phyloP scores from a whole-genome alignment of 2,329 filamentous ascomycete genomes.

The Orbilia ellipsospora region DNA sequence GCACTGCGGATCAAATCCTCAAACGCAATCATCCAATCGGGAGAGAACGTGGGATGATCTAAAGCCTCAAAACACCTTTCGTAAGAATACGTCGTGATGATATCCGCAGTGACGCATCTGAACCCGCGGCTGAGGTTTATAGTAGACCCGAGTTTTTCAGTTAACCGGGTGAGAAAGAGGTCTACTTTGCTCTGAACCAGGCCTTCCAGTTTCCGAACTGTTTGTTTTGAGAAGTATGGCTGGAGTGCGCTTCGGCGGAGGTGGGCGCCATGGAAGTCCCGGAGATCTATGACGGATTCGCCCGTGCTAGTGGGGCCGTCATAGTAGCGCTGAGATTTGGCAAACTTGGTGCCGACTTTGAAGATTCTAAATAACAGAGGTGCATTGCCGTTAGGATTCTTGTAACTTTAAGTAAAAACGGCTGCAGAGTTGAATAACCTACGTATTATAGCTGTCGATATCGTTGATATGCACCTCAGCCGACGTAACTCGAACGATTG shows the following conservation, averaged over 20 bases:
- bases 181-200: constrained; percentile 21
- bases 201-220: constrained; percentile 33
- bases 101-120: constrained; percentile 26
- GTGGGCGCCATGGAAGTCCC: constrained; percentile 19
- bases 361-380: constrained; percentile 3
- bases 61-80: constrained; percentile 38
- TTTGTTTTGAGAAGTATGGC: constrained; percentile 45
- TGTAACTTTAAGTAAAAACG: neutral
- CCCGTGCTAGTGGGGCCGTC: constrained; percentile 3
- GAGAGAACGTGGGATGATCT: constrained; percentile 4
- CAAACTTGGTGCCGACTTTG: constrained; percentile 29
- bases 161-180: constrained; percentile 26
- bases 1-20: constrained; percentile 7
- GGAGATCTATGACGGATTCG: constrained; percentile 10
- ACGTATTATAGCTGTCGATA: constrained; percentile 58
- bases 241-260: constrained; percentile 28
- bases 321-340: neutral
- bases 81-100: constrained; percentile 41
- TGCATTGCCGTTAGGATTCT: neutral
- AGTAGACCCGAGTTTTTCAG: neutral
- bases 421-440: neutral
- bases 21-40: constrained; percentile 28
- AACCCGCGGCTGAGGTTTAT: constrained; percentile 31
- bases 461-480: constrained; percentile 60
- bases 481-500: constrained; percentile 63